Evolutionary conservation across 805 yeast genomes (phyloP).

Genomic region (Teunomyces tritomae): DNA sequence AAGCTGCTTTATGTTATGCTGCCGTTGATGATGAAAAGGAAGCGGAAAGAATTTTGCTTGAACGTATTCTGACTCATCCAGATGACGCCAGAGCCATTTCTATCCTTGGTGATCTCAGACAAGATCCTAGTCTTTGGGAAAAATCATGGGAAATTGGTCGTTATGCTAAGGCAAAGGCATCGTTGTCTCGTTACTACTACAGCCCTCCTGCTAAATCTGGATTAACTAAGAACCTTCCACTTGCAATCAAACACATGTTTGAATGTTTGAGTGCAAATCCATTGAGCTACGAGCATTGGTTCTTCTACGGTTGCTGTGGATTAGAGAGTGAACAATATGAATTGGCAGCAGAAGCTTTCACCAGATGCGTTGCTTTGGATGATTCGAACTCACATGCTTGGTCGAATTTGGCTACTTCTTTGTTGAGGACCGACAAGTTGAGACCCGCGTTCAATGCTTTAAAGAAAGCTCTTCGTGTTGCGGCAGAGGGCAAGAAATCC

Average conservation of each 20-base stretch:
- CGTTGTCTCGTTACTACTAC: slow-evolving; percentile 72
- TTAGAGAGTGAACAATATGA: slow-evolving; percentile 69
- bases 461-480: slow-evolving; percentile 69
- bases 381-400: slow-evolving; percentile 80
- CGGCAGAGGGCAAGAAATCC: slow-evolving; percentile 63
- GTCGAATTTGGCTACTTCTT: slow-evolving; percentile 87
- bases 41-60: slow-evolving; percentile 59
- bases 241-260: slow-evolving; percentile 64
- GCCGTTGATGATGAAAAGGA: slow-evolving; percentile 70
- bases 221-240: slow-evolving; percentile 45
- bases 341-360: slow-evolving; percentile 86
- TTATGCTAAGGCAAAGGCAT: slow-evolving; percentile 81
- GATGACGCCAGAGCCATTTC: slow-evolving; percentile 81
- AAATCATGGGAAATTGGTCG: slow-evolving; percentile 84
- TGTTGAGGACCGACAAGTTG: slow-evolving; percentile 59
- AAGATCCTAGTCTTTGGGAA: slow-evolving; percentile 74
- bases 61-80: slow-evolving; percentile 55
- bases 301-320: slow-evolving; percentile 87
- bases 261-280: slow-evolving; percentile 77
- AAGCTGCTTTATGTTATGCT: slow-evolving; percentile 88
- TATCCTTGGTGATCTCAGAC: slow-evolving; percentile 80
- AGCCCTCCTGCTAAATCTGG: slow-evolving; percentile 60
- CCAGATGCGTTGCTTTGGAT: slow-evolving; percentile 84
- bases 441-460: slow-evolving; percentile 84
- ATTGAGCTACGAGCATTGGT: slow-evolving; percentile 79